Evolutionary conservation across 352 stramenopile genomes (phyloP), one percentile per base, ranked within the genome.

Genomic region (Phytophthora melonis): DNA sequence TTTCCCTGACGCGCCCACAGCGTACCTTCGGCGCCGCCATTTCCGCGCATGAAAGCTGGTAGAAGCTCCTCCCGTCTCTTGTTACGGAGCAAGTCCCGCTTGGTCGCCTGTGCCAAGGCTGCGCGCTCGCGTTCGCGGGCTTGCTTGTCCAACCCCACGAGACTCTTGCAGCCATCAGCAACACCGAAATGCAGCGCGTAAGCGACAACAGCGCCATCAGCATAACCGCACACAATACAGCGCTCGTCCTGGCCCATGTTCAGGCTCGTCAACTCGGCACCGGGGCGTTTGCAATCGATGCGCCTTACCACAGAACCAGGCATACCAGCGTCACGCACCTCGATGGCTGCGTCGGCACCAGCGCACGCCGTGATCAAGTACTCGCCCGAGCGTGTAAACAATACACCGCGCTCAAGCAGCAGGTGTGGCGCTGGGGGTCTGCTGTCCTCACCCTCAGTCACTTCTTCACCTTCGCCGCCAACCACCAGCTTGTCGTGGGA

Each of bases 111-210:
- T 13, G 89, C 88, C 58, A 96, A 76, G 18, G 89, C 89, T 58
- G 89, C 85, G n/a, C 87, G 88, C 69, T 94, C 89, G 36, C 91
- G 80, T 67, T 93, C 87, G 3, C 88, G 80, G 36, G 89, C 89
- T 63, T 89, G 85, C 41, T 92, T 91, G 62, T 95, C 88, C 34
- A 94, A 52, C 25, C 84, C 84, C 0, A 86, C 79, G 5, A 86
- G 70, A 67, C 87, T 91, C 64, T 92, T 92, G 65, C 87, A 93
- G 18, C 84, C 85, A 70, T 95, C 87, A 14, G 84, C 78, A 60
- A 96, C 82, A 34, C 89, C 89, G 58, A 92, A 96, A 71, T 95
- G 89, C 61, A 96, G 75, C 21, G 89, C 89, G 45, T 95, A 95
- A 16, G 88, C 87, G 16, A 95, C 86, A 30, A 96, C 75, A 49